Base-by-base conservation (phyloP, 495 filamentous ascomycete species). In the Trichoderma gamsii region DNA sequence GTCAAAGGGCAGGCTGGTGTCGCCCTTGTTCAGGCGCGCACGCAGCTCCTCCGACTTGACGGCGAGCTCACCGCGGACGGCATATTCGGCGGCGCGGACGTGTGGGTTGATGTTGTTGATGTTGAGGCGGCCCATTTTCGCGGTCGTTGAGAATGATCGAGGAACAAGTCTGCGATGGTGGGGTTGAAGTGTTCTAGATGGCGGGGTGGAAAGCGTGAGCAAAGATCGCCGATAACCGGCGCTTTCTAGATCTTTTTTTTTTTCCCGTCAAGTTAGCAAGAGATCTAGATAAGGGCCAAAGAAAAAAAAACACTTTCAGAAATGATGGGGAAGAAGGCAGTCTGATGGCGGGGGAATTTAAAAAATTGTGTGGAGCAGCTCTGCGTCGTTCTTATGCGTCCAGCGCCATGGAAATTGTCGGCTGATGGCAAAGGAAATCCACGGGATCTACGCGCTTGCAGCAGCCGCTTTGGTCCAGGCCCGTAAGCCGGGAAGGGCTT, bases 11-110 rank as follows among this genome's bases (percentile, higher is more conserved):
- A 98, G 84, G 68, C 86, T 83, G 73, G 87, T 84, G 56, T 76
- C 72, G 43, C 79, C 78, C 35, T 76, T 78, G 23, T 69, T 73
- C 27, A 99, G 83, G 63, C 83, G 80, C 67, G 89, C 87, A 63
- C 93, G 88, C 80, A 96, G 96, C 77, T 89, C 84, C 81, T 99
- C 95, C 0, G 93, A 92, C 76, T 89, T 90, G 70, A 91, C 88
- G 66, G 95, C 94, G 69, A 99, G 86, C 77, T 97, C 95, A 74
- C 95, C 95, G 72, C 96, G 92, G 66, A 99, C 95, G 71, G 96
- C 95, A 81, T 99, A 99, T 79, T 97, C 88, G 72, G 95, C 95
- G 46, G 85, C 84, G 75, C 84, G 84, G 70, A 97, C 85, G 75
- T 93, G 84, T 12, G 86, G 91, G 79, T 98, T 98, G 83, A 98